These are phyloP conservation scores for Aspergillus ellipticus DNA, from an alignment of 495 filamentous ascomycete species.

Conservation along the genomic window DNA sequence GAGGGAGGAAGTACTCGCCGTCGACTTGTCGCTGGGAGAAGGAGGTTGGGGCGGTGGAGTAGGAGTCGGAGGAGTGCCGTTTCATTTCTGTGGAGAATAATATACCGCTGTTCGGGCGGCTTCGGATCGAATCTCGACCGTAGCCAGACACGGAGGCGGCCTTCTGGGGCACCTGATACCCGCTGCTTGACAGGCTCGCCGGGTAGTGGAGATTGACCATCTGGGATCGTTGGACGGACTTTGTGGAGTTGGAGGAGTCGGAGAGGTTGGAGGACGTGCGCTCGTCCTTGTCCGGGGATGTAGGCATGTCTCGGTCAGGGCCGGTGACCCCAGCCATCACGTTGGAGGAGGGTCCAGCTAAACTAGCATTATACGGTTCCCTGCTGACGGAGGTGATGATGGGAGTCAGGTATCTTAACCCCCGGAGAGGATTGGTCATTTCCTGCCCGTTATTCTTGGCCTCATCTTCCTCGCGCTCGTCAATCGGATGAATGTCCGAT, in stretches of 20 bases:
- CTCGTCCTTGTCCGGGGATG: constrained; percentile 41
- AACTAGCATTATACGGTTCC: neutral
- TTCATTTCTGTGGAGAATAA: constrained; percentile 30
- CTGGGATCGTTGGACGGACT: constrained; percentile 7
- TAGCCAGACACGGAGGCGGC: constrained; percentile 17
- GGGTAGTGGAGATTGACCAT: constrained; percentile 16
- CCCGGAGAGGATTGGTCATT: constrained; percentile 26
- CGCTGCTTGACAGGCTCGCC: constrained; percentile 24
- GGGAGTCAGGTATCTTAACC: constrained; percentile 26
- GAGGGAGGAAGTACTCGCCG: constrained; percentile 56
- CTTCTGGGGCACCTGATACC: constrained; percentile 26
- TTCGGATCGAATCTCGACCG: constrained; percentile 22
- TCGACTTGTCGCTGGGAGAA: constrained; percentile 62
- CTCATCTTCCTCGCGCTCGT: constrained; percentile 69
- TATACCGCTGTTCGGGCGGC: constrained; percentile 22
- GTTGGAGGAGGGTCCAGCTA: neutral
- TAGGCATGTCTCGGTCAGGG: neutral
- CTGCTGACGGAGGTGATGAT: constrained; percentile 26
- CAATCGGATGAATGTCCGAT: constrained; percentile 60
- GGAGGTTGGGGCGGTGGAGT: constrained; percentile 62
- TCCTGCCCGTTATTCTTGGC: constrained; percentile 20
- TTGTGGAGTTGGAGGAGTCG: constrained; percentile 30
- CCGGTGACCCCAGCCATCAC: neutral
- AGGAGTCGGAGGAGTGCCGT: constrained; percentile 54
- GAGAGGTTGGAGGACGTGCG: constrained; percentile 57